Evolutionary conservation across 495 filamentous ascomycete species (phyloP).

Genomic region (Tuber brumale): DNA sequence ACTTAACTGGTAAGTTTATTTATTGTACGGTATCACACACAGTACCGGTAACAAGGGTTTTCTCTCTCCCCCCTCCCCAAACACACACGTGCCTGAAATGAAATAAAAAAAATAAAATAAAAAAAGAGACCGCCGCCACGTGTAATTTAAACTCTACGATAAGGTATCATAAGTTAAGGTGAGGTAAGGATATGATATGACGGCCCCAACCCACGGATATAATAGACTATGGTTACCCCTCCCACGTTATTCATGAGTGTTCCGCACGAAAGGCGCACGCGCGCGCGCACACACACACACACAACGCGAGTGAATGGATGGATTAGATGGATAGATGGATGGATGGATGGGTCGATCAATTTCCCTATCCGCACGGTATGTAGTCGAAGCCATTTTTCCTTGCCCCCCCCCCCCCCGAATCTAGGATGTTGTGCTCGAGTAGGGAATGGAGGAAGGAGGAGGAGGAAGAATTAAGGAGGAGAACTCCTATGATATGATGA

Average conservation of each 20-base stretch:
- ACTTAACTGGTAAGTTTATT: too few relatives aligned
- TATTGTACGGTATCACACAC: too few relatives aligned
- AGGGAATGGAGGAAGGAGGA: not conserved
- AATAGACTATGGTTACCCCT: not conserved
- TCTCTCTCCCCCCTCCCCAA: not conserved
- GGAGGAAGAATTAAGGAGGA: not conserved
- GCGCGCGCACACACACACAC: not conserved
- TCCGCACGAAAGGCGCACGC: not conserved
- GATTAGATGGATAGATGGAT: not conserved
- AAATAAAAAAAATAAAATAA: not conserved
- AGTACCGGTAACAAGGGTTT: too few relatives aligned
- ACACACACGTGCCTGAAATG: not conserved
- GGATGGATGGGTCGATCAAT: not conserved
- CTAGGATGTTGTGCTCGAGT: not conserved
- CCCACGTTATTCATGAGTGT: not conserved
- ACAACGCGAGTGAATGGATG: not conserved
- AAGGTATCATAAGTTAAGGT: not conserved
- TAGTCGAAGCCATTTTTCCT: not conserved
- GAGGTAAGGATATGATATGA: not conserved
- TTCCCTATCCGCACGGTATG: constrained; percentile 1
- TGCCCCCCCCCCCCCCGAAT: not conserved
- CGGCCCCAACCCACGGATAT: not conserved
- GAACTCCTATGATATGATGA: not conserved
- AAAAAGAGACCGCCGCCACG: not conserved
- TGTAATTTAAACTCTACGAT: constrained; percentile 3